Conservation (phyloP, 441 rosid species). For the Arabidopsis hybrid region DNA sequence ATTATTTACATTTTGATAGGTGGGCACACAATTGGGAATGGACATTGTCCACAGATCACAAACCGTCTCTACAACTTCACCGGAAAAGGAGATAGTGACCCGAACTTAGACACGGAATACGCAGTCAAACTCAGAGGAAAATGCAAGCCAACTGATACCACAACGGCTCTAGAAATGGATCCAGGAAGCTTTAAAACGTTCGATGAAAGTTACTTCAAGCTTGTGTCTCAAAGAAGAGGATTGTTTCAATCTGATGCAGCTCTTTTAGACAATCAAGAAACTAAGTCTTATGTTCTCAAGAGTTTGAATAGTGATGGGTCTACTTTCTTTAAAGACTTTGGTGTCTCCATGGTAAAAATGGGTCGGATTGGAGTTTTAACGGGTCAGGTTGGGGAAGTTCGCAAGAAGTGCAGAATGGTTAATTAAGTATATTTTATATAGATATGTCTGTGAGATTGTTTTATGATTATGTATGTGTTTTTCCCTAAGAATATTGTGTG, state of each 20-base stretch:
- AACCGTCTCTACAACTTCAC: slow-evolving; percentile 71
- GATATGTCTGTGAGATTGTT: neutral
- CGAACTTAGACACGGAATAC: slow-evolving; percentile 49
- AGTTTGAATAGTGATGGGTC: slow-evolving; percentile 15
- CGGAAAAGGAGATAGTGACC: slow-evolving; percentile 64
- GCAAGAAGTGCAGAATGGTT: slow-evolving; percentile 49
- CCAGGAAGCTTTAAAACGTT: slow-evolving; percentile 52
- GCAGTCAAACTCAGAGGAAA: slow-evolving; percentile 50
- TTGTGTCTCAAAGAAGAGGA: slow-evolving; percentile 53
- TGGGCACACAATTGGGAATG: slow-evolving; percentile 66
- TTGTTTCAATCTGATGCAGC: slow-evolving; percentile 71
- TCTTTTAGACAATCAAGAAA: slow-evolving; percentile 50
- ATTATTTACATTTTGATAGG: slow-evolving; percentile 43
- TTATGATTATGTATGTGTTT: neutral
- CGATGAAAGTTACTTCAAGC: slow-evolving; percentile 51
- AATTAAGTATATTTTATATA: slow-evolving; percentile 29
- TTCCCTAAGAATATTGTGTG: slow-evolving; percentile 3
- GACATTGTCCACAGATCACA: slow-evolving; percentile 53
- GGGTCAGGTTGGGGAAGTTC: slow-evolving; percentile 53
- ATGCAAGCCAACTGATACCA: slow-evolving; percentile 50
- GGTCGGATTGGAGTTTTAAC: slow-evolving; percentile 54
- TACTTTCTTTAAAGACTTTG: slow-evolving; percentile 60
- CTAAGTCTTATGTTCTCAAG: slow-evolving; percentile 33
- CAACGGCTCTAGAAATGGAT: slow-evolving; percentile 56
- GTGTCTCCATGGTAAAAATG: slow-evolving; percentile 58